Percentiles rank a stretch among this genome's conserved stretches.
These are phyloP conservation scores for Brassica carinata DNA, from an alignment of 345 rosid genomes.

Conservation along the genomic window DNA sequence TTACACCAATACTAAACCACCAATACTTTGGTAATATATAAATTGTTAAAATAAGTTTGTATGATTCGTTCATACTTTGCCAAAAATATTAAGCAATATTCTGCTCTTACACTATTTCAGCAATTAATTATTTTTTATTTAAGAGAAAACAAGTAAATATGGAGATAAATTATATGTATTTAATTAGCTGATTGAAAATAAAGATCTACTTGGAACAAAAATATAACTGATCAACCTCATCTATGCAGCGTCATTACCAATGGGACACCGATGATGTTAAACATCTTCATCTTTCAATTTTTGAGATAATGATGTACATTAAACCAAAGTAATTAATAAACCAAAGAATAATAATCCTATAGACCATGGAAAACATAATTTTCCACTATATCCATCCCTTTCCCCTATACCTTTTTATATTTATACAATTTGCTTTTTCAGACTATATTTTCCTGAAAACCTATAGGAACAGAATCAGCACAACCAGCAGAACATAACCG, in stretches of 20 bases:
- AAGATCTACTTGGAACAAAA: neutral
- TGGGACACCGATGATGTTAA: conserved; percentile 18
- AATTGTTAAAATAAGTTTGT: no score
- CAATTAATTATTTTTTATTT: neutral
- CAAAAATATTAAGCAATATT: no score
- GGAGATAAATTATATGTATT: neutral
- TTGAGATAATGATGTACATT: conserved; percentile 15
- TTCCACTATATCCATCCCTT: neutral
- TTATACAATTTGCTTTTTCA: neutral
- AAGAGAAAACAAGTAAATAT: neutral
- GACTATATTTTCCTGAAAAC: neutral
- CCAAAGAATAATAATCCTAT: conserved; percentile 22
- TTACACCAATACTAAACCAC: no score
- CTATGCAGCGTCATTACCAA: neutral
- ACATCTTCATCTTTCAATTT: conserved; percentile 18
- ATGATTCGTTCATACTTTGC: no score
- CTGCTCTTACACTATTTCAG: neutral
- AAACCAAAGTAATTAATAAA: conserved; percentile 10
- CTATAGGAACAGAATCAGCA: conserved; percentile 37
- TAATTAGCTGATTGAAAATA: neutral
- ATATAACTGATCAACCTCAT: neutral
- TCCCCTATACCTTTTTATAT: conserved; percentile 10
- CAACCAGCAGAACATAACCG: conserved; percentile 39
- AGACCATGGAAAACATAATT: neutral
- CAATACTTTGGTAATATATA: no score